Conservation (phyloP, 495 filamentous ascomycete genomes). For the Penicillium bovifimosum region DNA sequence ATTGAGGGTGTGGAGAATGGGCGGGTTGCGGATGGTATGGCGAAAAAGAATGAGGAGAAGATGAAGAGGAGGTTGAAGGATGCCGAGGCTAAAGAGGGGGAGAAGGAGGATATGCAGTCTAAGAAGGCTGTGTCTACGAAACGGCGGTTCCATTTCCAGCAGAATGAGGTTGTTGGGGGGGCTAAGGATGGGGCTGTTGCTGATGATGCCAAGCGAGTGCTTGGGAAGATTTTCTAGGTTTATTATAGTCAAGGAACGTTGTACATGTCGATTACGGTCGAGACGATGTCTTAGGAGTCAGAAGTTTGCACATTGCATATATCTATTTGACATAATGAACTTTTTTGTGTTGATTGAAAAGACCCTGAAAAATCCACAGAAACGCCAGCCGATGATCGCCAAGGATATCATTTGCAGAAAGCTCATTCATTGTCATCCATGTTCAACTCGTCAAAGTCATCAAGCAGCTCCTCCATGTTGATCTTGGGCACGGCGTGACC, state of each 20-base stretch:
- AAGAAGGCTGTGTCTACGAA: conserved; percentile 31
- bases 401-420: conserved; percentile 24
- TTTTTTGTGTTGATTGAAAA: conserved; percentile 12
- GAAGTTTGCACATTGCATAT: conserved; percentile 5
- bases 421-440: conserved; percentile 41
- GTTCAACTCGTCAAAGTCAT: conserved; percentile 72
- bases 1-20: conserved; percentile 76
- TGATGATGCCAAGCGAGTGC: conserved; percentile 67
- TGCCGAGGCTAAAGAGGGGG: conserved; percentile 14
- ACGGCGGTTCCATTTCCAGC: conserved; percentile 76
- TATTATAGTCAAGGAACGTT: not conserved
- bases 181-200: conserved; percentile 44
- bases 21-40: conserved; percentile 67
- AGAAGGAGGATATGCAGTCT: conserved; percentile 7
- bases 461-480: conserved; percentile 76
- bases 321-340: conserved; percentile 11
- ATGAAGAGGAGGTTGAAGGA: conserved; percentile 35
- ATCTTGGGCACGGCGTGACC: conserved; percentile 59
- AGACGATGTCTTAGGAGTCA: not conserved
- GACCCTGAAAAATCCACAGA: conserved; percentile 11
- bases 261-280: too few species aligned
- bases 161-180: conserved; percentile 54
- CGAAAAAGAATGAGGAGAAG: conserved; percentile 58
- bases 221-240: conserved; percentile 69
- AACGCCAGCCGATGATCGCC: conserved; percentile 31